Conservation (phyloP, 208 protist genomes). For the Acanthamoeba royreba region DNA sequence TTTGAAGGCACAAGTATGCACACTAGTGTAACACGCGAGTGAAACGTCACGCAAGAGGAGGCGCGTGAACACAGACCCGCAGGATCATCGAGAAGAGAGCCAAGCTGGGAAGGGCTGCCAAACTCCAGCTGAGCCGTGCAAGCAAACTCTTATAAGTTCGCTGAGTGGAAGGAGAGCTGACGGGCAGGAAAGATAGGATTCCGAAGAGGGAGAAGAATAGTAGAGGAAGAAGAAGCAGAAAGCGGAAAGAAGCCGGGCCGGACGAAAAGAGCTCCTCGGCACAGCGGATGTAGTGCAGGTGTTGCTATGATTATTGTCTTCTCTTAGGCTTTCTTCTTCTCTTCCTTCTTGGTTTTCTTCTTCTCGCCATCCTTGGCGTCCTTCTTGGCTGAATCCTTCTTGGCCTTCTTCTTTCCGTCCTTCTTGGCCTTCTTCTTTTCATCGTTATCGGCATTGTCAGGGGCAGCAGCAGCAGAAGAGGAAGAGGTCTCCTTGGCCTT, state of each 20-base stretch:
- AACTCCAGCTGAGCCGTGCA: too few species aligned
- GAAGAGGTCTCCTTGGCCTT: not conserved
- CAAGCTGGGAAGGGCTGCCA: too few species aligned
- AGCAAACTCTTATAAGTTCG: too few species aligned
- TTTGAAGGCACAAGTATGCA: not conserved
- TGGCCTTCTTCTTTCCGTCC: not conserved
- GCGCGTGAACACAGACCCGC: not conserved
- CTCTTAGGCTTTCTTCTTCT: not conserved
- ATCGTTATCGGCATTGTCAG: not conserved
- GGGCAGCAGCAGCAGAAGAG: not conserved
- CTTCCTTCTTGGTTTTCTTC: constrained; percentile 1
- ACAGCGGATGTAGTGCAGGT: not conserved
- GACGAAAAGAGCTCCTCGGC: not conserved
- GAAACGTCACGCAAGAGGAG: not conserved
- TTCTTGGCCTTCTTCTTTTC: not conserved
- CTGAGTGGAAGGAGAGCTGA: too few species aligned
- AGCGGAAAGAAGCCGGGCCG: not conserved
- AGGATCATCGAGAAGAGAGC: too few species aligned
- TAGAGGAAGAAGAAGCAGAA: not conserved
- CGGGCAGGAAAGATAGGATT: not conserved
- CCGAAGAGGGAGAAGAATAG: not conserved
- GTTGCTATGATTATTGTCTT: not conserved
- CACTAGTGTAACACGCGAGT: not conserved
- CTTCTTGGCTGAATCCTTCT: not conserved
- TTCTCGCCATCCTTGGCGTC: not conserved